phyloP scores from a whole-genome alignment of 768 basidiomycete genomes.

The Thelephora ganbajun region DNA sequence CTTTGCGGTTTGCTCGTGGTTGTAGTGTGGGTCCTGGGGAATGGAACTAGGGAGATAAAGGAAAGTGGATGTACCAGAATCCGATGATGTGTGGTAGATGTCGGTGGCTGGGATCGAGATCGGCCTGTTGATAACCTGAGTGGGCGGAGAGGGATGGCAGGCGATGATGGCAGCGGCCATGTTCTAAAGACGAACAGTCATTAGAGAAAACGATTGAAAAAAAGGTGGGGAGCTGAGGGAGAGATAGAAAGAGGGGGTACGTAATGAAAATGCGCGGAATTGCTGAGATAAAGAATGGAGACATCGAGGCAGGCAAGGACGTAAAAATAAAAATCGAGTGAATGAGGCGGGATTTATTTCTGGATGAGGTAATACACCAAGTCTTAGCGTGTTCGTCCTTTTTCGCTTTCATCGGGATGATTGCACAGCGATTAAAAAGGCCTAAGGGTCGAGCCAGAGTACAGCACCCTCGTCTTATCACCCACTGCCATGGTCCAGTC shows the following conservation, averaged over 20 bases:
- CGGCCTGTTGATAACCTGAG: too few species aligned
- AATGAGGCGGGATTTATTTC: too few species aligned
- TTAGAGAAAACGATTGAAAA: background rate
- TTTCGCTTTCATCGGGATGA: too few species aligned
- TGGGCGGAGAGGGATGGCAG: background rate
- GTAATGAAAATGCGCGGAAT: background rate
- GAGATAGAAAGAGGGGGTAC: background rate
- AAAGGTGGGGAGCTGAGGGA: background rate
- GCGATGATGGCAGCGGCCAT: background rate
- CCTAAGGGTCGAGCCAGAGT: too few species aligned
- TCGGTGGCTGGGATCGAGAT: too few species aligned
- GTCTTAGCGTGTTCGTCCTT: too few species aligned
- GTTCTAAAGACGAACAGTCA: background rate
- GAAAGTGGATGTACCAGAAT: background rate
- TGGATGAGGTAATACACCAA: too few species aligned
- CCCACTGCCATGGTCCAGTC: too few species aligned
- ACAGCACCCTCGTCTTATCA: too few species aligned
- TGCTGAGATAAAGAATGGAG: background rate
- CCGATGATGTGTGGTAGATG: too few species aligned
- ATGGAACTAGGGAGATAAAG: background rate
- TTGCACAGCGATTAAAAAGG: too few species aligned
- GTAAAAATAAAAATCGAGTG: background rate
- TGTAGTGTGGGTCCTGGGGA: conserved; percentile 18
- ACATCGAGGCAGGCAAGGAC: background rate
- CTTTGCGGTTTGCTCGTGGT: conserved; percentile 28